phyloP scores from a whole-genome alignment of 768 basidiomycete species.

The Panaeolus papilionaceus region DNA sequence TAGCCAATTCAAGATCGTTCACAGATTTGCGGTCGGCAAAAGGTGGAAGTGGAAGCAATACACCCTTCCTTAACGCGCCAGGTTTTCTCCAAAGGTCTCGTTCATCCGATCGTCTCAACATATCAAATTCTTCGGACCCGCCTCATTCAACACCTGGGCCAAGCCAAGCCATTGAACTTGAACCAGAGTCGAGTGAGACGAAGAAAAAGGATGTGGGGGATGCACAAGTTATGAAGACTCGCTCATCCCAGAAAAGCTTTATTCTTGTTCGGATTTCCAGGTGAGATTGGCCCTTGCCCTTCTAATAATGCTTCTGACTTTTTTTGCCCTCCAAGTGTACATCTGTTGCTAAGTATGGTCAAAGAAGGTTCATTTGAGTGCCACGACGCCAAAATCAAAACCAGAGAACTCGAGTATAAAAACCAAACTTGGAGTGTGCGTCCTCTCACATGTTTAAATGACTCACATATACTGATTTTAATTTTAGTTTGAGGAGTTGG shows the following conservation, averaged over 20 bases:
- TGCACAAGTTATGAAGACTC: conserved; percentile 81
- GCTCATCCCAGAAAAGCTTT: conserved; percentile 86
- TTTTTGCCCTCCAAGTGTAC: conserved; percentile 49
- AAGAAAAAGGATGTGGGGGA: conserved; percentile 50
- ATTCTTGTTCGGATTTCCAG: conserved; percentile 79
- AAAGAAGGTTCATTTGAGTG: conserved; percentile 88
- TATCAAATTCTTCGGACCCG: conserved; percentile 24
- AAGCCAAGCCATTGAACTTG: conserved; percentile 18
- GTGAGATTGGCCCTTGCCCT: conserved; percentile 39
- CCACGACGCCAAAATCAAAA: conserved; percentile 78
- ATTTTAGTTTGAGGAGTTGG: conserved; percentile 75
- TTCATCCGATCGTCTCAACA: conserved; percentile 32
- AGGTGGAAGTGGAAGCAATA: conserved; percentile 36
- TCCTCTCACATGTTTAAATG: conserved; percentile 19
- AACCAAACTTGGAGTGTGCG: conserved; percentile 86
- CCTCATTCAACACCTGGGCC: conserved; percentile 21
- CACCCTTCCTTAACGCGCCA: conserved; percentile 37
- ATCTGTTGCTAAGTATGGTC: conserved; percentile 77
- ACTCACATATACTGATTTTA: conserved; percentile 1
- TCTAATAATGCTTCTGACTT: conserved; percentile 24
- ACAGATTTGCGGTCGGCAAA: conserved; percentile 65
- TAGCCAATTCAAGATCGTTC: conserved; percentile 71
- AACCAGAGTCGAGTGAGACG: conserved; percentile 23
- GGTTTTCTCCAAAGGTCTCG: conserved; percentile 31
- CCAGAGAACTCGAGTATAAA: conserved; percentile 80